These are phyloP conservation scores for Suillus subalutaceus DNA, from an alignment of 768 basidiomycete species.

Conservation along the genomic window DNA sequence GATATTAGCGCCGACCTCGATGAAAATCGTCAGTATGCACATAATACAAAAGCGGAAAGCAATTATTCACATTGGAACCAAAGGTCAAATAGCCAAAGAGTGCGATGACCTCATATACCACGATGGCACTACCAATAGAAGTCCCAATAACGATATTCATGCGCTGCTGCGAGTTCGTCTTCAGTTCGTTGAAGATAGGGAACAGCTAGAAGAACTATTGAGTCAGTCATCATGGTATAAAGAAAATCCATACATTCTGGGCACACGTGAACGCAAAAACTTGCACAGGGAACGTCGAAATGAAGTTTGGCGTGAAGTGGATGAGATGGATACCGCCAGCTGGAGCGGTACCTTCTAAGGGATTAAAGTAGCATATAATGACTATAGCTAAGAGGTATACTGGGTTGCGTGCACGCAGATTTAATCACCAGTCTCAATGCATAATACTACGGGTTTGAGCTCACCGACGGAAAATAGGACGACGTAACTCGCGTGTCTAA, in stretches of 20 bases:
- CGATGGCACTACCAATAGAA: slow-evolving; percentile 81
- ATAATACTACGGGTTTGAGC: slow-evolving; percentile 31
- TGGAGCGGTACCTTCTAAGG: slow-evolving; percentile 61
- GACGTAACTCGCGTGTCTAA: slow-evolving; percentile 90
- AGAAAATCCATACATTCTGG: slow-evolving; percentile 70
- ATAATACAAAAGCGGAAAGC: slow-evolving; percentile 12
- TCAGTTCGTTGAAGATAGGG: slow-evolving; percentile 91
- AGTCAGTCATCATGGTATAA: slow-evolving; percentile 9
- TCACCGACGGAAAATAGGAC: slow-evolving; percentile 87
- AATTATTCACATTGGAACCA: slow-evolving; percentile 69
- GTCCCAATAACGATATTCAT: slow-evolving; percentile 88
- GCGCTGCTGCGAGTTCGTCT: slow-evolving; percentile 73
- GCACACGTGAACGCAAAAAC: slow-evolving; percentile 92
- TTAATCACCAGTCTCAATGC: background rate
- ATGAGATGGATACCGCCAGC: slow-evolving; percentile 72
- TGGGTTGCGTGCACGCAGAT: slow-evolving; percentile 28
- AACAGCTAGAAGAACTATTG: slow-evolving; percentile 62
- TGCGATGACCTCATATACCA: slow-evolving; percentile 88
- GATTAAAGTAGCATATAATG: slow-evolving; percentile 76
- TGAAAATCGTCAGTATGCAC: background rate
- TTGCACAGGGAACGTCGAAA: slow-evolving; percentile 90
- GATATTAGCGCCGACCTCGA: slow-evolving; percentile 85
- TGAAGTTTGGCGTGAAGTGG: slow-evolving; percentile 75
- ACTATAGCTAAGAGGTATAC: slow-evolving; percentile 83
- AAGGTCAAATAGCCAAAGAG: slow-evolving; percentile 93